Evolutionary conservation across 768 basidiomycete genomes (phyloP), one percentile per base, ranked within the genome.

Genomic region (Hericium rajendrae): DNA sequence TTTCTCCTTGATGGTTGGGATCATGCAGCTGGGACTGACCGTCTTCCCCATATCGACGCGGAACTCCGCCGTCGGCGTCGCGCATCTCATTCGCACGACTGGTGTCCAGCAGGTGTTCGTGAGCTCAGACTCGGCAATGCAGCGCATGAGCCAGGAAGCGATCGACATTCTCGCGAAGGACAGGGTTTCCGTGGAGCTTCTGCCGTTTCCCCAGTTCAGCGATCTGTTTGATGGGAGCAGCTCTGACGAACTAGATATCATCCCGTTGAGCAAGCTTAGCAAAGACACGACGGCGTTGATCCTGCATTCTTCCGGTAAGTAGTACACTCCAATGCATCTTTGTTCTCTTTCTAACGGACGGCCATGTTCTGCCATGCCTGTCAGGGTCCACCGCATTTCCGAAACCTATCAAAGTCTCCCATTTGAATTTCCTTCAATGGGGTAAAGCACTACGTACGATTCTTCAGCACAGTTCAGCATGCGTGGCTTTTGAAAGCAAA

Each of bases 1-100:
- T 15, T 54, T 63, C 24, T 59, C 65, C 9, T 48, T 57, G 11
- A 57, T 59, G 37, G 64, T 70, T 5, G 74, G 75, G 12, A 16
- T 46, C n/a, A 16, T 46, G n/a, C 43, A 22, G n/a, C n/a, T 22
- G 22, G 43, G 43, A 6, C 22, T 46, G 6, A n/a, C 43, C 1
- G 43, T 2, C n/a, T 46, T 56, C 13, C 49, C 39, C 32, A 51
- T 56, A 10, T 56, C 55, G 16, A 18, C 55, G 6, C 55, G 55
- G 28, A 56, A 56, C 48, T 50, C 55, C 6, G 22, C 28, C 40
- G 55, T 26, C 6, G 55, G 49, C 32, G 15, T 56, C 26, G 55
- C 39, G 49, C 32, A 56, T 24, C 49, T 56, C 16, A 16, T 56
- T 6, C 51, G 32, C 12, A 56, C 55, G 18, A 37, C 24, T 4